These are phyloP conservation scores for Calonectria ilicicola DNA, from an alignment of 2,329 filamentous ascomycete species.

Conservation along the genomic window DNA sequence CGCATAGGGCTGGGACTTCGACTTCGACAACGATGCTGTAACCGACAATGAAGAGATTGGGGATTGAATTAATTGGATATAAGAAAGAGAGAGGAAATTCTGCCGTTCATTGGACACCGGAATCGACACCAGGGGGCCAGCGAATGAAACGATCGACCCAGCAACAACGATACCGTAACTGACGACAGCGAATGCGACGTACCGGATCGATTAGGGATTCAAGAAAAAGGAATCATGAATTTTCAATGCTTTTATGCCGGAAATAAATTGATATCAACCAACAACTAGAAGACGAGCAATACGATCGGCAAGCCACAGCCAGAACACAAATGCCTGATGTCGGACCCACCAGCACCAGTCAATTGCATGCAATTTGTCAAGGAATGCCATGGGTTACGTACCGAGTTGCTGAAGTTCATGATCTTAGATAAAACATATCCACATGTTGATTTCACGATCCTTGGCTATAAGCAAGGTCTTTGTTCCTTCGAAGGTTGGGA, in stretches of 20 bases:
- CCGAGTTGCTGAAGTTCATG: neutral
- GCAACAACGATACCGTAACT: neutral
- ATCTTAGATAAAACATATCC: slow-evolving; percentile 2
- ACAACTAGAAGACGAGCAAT: neutral
- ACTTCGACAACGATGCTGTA: neutral
- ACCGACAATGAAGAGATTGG: neutral
- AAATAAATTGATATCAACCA: neutral
- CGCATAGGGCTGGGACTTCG: neutral
- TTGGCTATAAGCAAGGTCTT: neutral
- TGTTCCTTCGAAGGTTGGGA: neutral
- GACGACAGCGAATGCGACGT: neutral
- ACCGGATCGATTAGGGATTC: neutral
- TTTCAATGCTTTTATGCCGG: neutral
- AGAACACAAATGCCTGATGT: slow-evolving; percentile 2
- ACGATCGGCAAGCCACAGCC: neutral
- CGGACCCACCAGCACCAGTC: neutral
- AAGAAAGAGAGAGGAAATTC: neutral
- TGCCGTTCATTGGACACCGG: neutral
- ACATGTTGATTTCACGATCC: neutral
- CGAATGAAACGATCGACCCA: neutral
- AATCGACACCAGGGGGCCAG: neutral
- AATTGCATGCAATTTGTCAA: slow-evolving; percentile 7
- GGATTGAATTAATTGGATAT: neutral
- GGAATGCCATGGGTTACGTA: neutral
- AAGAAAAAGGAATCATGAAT: neutral